Base-by-base conservation (phyloP, 441 rosid species). In the Hypseocharis bilobata region DNA sequence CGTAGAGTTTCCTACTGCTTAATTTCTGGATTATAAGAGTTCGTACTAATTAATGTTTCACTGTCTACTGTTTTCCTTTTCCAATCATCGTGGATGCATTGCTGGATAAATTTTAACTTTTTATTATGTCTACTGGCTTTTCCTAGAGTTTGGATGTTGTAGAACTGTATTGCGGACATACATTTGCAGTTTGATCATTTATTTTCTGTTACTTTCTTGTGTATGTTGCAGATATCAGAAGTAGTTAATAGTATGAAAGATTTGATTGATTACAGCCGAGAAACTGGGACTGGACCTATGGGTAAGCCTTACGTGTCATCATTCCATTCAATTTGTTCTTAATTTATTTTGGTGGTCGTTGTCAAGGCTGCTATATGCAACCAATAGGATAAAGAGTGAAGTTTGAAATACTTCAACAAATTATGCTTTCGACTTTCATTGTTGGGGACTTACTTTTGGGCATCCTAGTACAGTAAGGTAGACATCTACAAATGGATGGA, bases 181-280 rank as follows among this genome's bases (percentile, higher is more conserved):
- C 7, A 14, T 34, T 8, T 52, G 45, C 28, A 20, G n/a, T 11
- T 28, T 25, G 29, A 40, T 61, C 40, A 29, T 30, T 45, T 64
- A 17, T 36, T 40, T 5, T 27, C 25, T 13, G 64, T 2, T 54
- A 23, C 3, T 23, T 34, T 64, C 47, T 62, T 57, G 28, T 69
- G 51, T 61, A 44, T 73, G 40, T 72, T 77, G 82, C 89, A 94
- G 99, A 94, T 94, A 80, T 91, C 99, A 52, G 99, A 94, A 82
- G 97, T 94, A 70, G 97, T 91, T 65, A 91, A 94, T 73, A 88
- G 96, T 66, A 94, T 94, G 99, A 94, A 94, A 73, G 99, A 94
- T 79, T 81, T 94, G 82, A 94, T 94, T 79, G 99, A 91, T 81
- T 89, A 86, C 76, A 91, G 97, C 78, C 82, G 86, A 70, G 89